A percentile compares a stretch with the other conserved stretches of the same genome.
These are phyloP conservation scores for Albizia julibrissin DNA, from an alignment of 306 rosid species.

Conservation along the genomic window DNA sequence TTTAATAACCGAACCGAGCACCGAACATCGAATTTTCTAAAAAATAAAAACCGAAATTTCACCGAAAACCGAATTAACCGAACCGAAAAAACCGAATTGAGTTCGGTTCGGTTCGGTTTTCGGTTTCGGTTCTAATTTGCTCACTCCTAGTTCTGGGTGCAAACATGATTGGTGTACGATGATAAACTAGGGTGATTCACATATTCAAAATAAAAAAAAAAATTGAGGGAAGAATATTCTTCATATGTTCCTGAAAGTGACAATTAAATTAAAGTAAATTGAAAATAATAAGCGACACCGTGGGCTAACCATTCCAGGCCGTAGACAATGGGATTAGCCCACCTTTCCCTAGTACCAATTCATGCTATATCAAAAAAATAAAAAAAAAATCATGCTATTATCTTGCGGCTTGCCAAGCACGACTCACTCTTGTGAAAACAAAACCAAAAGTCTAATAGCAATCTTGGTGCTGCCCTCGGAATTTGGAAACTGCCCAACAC, in stretches of 20 bases:
- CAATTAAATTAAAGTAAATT: neutral
- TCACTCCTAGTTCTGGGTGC: neutral
- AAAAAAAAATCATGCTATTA: neutral
- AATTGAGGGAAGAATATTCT: neutral
- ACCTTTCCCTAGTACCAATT: neutral
- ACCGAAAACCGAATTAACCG: too few relatives aligned
- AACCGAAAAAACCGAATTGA: too few relatives aligned
- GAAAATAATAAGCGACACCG: neutral
- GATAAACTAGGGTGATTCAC: neutral
- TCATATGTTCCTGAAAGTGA: neutral
- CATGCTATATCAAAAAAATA: neutral
- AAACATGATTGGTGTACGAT: neutral
- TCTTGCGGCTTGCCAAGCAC: neutral
- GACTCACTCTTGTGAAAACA: neutral
- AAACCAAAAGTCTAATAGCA: neutral
- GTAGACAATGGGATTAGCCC: neutral
- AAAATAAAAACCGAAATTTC: too few relatives aligned
- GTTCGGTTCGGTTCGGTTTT: too few relatives aligned
- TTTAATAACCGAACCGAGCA: too few relatives aligned
- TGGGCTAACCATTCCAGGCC: slow-evolving; percentile 11
- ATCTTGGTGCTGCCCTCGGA: neutral
- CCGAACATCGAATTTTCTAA: too few relatives aligned
- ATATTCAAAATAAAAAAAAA: neutral
- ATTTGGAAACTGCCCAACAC: neutral
- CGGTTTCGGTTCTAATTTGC: too few relatives aligned